A percentile compares a stretch with the other conserved stretches of the same genome.
phyloP scores from a whole-genome alignment of 176 grass and related monocot genomes.

The Pontederia crassipes region DNA sequence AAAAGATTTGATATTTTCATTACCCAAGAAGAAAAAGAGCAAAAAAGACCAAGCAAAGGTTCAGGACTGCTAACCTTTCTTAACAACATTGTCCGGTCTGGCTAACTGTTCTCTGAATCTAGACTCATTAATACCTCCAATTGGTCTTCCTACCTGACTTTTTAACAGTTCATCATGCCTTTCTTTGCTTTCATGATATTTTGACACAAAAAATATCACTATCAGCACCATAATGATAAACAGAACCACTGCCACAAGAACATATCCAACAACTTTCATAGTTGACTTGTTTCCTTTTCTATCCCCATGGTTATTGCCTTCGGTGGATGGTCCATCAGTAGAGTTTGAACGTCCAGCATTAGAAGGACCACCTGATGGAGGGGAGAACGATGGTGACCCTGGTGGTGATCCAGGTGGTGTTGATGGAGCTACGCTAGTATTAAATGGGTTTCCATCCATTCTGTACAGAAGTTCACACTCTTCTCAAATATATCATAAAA shows the following conservation, averaged over 20 bases:
- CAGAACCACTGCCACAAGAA: conserved; percentile 54
- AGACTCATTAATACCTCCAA: conserved; percentile 37
- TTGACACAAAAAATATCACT: conserved; percentile 61
- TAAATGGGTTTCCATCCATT: conserved; percentile 96
- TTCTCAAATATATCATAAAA: conserved; percentile 26
- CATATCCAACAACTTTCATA: conserved; percentile 70
- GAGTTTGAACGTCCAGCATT: conserved; percentile 31
- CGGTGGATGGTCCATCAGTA: conserved; percentile 28
- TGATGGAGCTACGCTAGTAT: conserved; percentile 73
- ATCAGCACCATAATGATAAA: conserved; percentile 50
- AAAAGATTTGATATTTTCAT: neutral
- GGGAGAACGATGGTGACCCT: conserved; percentile 26
- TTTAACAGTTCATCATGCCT: conserved; percentile 32
- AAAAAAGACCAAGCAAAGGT: conserved; percentile 1
- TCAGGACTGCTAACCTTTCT: conserved; percentile 38
- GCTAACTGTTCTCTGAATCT: conserved; percentile 40
- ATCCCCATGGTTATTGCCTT: conserved; percentile 17
- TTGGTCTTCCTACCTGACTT: conserved; percentile 32
- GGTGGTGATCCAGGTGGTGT: conserved; percentile 27
- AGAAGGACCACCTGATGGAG: conserved; percentile 43
- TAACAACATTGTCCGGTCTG: conserved; percentile 44
- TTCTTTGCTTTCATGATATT: conserved; percentile 55
- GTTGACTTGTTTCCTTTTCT: conserved; percentile 39
- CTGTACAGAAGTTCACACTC: conserved; percentile 32
- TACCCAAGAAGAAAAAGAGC: neutral